Evolutionary conservation across 192 early-diverging fungal genomes (phyloP).

Genomic region (Phycomyces nitens): DNA sequence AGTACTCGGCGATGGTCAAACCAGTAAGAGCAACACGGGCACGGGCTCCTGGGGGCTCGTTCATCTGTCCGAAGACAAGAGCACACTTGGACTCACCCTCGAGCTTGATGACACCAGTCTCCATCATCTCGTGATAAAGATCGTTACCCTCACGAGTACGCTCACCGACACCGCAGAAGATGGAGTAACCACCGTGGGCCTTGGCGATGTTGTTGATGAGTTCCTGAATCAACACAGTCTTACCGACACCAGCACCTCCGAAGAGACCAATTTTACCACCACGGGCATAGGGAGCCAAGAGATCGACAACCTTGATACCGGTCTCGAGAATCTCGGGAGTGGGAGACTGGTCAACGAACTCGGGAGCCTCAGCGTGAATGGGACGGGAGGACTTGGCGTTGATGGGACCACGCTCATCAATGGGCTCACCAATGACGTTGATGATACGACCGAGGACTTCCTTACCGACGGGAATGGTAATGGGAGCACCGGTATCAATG

Average conservation of each 20-base stretch:
- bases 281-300: slow-evolving; percentile 95
- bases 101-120: slow-evolving; percentile 89
- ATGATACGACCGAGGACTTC: slow-evolving; percentile 98
- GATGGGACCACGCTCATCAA: slow-evolving; percentile 97
- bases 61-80: slow-evolving; percentile 98
- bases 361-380: slow-evolving; percentile 92
- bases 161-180: slow-evolving; percentile 98
- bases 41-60: slow-evolving; percentile 98
- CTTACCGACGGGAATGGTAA: slow-evolving; percentile 89
- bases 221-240: slow-evolving; percentile 99
- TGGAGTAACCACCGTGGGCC: slow-evolving; percentile 97
- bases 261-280: slow-evolving; percentile 99
- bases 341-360: slow-evolving; percentile 95
- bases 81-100: slow-evolving; percentile 93
- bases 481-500: slow-evolving; percentile 90
- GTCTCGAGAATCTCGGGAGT: slow-evolving; percentile 94
- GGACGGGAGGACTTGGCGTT: slow-evolving; percentile 80
- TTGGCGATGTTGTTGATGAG: slow-evolving; percentile 99
- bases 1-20: slow-evolving; percentile 98
- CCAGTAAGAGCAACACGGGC: slow-evolving; percentile 97
- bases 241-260: slow-evolving; percentile 99
- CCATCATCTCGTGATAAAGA: slow-evolving; percentile 49
- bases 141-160: slow-evolving; percentile 99
- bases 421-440: slow-evolving; percentile 99
- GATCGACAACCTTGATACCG: slow-evolving; percentile 98